Evolutionary conservation across 345 rosid species (phyloP).

Genomic region (Citrus australasica): DNA sequence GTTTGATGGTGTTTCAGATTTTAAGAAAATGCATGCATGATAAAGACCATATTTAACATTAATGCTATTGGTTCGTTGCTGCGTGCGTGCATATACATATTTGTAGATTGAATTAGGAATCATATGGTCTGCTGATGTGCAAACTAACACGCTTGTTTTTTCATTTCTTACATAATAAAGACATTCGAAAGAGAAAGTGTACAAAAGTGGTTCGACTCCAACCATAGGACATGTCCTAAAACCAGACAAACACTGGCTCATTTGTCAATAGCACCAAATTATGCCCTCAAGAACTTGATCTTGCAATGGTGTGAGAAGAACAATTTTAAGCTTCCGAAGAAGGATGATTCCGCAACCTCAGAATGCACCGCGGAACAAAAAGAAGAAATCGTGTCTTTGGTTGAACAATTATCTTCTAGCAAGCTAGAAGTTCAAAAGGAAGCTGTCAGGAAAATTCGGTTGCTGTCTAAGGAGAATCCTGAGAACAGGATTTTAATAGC

Average conservation of each 20-base stretch:
- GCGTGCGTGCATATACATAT: too few relatives aligned
- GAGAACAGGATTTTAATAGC: slow-evolving; percentile 61
- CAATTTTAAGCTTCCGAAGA: slow-evolving; percentile 49
- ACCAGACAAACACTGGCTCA: slow-evolving; percentile 57
- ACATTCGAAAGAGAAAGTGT: slow-evolving; percentile 73
- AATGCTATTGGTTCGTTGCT: too few relatives aligned
- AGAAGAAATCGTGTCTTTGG: slow-evolving; percentile 36
- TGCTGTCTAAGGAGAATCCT: slow-evolving; percentile 63
- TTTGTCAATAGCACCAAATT: slow-evolving; percentile 63
- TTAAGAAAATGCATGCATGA: too few relatives aligned
- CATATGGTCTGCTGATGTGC: neutral
- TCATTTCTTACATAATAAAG: slow-evolving; percentile 19
- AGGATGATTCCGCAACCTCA: slow-evolving; percentile 9
- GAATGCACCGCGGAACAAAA: slow-evolving; percentile 18
- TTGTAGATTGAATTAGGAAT: neutral
- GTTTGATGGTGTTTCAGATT: too few relatives aligned
- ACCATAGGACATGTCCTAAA: slow-evolving; percentile 74
- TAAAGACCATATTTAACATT: too few relatives aligned
- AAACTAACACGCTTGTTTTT: neutral
- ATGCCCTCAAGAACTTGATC: slow-evolving; percentile 61
- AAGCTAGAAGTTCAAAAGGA: slow-evolving; percentile 55
- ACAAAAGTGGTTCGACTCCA: slow-evolving; percentile 68
- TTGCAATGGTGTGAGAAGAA: slow-evolving; percentile 75
- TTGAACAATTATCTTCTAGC: slow-evolving; percentile 41
- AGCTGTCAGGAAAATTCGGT: slow-evolving; percentile 54